phyloP scores from a whole-genome alignment of 2,329 filamentous ascomycete genomes.

The Thelonectria blattea region DNA sequence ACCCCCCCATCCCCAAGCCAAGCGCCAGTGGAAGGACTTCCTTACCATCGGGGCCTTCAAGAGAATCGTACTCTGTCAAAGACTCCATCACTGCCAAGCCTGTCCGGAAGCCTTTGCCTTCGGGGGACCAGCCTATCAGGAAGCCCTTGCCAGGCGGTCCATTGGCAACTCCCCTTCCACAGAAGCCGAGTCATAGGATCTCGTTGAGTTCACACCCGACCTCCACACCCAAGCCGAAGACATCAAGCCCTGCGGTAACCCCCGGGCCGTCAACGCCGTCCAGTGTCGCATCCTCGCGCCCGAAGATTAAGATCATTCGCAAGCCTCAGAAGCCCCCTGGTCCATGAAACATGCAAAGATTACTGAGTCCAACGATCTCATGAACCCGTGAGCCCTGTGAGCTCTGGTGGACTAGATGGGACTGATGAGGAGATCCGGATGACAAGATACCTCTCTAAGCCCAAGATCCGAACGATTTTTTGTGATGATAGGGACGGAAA shows the following conservation, averaged over 20 bases:
- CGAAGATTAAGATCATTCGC: constrained; percentile 48
- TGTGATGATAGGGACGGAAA: background rate
- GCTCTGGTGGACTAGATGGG: no score
- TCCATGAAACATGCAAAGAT: constrained; percentile 21
- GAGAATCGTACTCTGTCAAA: constrained; percentile 36
- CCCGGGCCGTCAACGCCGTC: constrained; percentile 30
- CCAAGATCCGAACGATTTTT: no score
- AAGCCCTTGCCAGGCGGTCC: constrained; percentile 43
- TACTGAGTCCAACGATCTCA: no score
- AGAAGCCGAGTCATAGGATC: constrained; percentile 37
- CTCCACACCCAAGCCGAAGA: constrained; percentile 33
- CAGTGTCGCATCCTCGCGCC: constrained; percentile 33
- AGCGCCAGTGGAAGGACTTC: constrained; percentile 39
- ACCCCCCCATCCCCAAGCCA: constrained; percentile 23
- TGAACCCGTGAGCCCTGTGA: no score
- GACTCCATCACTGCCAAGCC: constrained; percentile 45
- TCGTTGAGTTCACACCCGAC: constrained; percentile 32
- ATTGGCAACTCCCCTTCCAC: constrained; percentile 30
- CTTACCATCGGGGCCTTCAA: constrained; percentile 41
- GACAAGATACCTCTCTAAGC: no score
- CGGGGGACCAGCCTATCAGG: constrained; percentile 36
- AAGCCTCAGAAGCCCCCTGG: constrained; percentile 41
- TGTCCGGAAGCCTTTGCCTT: constrained; percentile 45
- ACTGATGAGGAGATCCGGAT: background rate
- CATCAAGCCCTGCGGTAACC: constrained; percentile 29